A percentile compares a stretch with the other conserved stretches of the same genome.
Evolutionary conservation across 2,329 filamentous ascomycete species (phyloP).

Genomic region (Colletotrichum sp.): DNA sequence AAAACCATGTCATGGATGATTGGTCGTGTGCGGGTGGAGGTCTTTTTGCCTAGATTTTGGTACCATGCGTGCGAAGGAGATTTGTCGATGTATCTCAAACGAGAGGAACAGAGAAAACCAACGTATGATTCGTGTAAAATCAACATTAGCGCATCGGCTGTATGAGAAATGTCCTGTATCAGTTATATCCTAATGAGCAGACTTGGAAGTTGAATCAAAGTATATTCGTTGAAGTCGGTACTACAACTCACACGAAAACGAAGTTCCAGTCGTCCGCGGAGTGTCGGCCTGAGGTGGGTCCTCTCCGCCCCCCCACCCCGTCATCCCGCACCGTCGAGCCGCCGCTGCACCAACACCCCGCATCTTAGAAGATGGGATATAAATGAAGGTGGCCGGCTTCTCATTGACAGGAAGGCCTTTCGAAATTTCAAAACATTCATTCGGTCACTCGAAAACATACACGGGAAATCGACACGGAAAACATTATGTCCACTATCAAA

Average conservation of each 20-base stretch:
- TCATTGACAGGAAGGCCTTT: too few relatives aligned
- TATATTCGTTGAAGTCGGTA: not conserved
- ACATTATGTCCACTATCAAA: not conserved
- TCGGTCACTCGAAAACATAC: fast-evolving
- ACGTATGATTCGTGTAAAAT: too few relatives aligned
- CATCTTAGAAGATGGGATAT: not conserved
- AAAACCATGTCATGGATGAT: not conserved
- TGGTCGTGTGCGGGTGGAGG: not conserved
- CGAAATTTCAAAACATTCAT: too few relatives aligned
- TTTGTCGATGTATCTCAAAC: not conserved
- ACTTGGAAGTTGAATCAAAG: too few relatives aligned
- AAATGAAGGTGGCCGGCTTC: not conserved
- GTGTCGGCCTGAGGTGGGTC: not conserved
- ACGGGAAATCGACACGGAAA: fast-evolving
- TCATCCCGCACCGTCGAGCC: not conserved
- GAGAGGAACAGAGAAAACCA: too few relatives aligned
- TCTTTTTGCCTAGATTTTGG: not conserved
- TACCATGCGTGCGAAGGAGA: not conserved
- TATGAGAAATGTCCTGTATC: too few relatives aligned
- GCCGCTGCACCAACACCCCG: not conserved
- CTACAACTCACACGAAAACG: not conserved
- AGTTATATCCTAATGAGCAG: too few relatives aligned
- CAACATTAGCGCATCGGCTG: too few relatives aligned
- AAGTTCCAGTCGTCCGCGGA: not conserved
- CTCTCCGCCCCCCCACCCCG: not conserved